Evolutionary conservation across 2,329 filamentous ascomycete genomes (phyloP), one percentile per base, ranked within the genome.

Genomic region (Fusarium luffae): DNA sequence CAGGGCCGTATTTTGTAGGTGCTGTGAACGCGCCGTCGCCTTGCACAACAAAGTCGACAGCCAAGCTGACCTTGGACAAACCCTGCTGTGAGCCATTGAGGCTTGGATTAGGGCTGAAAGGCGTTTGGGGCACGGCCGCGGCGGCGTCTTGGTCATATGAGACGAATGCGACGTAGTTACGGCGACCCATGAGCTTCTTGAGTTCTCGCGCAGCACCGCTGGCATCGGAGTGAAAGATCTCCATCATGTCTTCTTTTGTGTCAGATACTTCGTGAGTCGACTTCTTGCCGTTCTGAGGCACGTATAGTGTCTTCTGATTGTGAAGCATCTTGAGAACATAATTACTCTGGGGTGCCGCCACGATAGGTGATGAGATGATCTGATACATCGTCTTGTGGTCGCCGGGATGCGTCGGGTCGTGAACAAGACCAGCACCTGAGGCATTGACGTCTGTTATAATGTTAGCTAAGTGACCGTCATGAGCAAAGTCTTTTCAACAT

Each of bases 361-460:
- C 95, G 65, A 99, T 93, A 9, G 94, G 90, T 5, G 94, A 94
- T 3, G 94, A 91, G 78, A 98, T 98, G 78, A 99, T 88, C 80
- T 99, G 96, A 82, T 98, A 99, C 95, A 99, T 99, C 28, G 96
- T 98, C 82, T 98, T 99, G 86, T 98, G 94, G 80, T 98, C 94
- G 41, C 89, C 90, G 1, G 95, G 95, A 78, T 96, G 93, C 21
- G 92, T 88, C 0, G 96, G 96, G 80, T 99, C 96, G 80, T 99
- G 96, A 3, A 99, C 90, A 13, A 99, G 87, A 62, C 96, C 96
- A 23, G 96, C 96, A 70, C 96, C 96, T 71, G 93, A 94, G 75
- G 90, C 92, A 79, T 95, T 96, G 78, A 98, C 95, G 76, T 92
- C 90, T 91, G 68, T 8, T 42, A 42, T 37, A 16, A 21, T 47